Evolutionary conservation across 1,139 yeast species (phyloP).

Genomic region (Pichiaceae sp.): DNA sequence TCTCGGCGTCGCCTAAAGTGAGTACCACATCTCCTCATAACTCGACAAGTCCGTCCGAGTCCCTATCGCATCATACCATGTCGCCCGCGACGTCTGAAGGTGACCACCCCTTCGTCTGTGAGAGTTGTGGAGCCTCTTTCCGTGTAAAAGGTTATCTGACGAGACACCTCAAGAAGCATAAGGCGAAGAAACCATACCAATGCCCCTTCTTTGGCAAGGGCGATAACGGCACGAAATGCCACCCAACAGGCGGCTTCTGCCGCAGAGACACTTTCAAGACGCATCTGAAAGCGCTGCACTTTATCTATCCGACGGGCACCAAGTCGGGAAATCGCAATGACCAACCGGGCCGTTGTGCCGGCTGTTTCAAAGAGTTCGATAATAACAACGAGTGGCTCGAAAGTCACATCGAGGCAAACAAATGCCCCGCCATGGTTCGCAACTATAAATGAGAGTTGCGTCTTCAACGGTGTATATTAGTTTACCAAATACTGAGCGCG

Average conservation of each 20-base stretch:
- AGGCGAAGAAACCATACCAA: constrained; percentile 38
- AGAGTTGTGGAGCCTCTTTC: constrained; percentile 38
- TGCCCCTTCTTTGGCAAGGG: constrained; percentile 39
- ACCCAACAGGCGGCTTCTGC: constrained; percentile 52
- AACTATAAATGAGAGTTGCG: constrained; percentile 17
- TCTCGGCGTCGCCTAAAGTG: not conserved
- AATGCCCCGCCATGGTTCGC: constrained; percentile 35
- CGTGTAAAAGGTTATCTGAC: constrained; percentile 51
- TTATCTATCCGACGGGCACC: constrained; percentile 52
- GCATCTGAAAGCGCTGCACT: constrained; percentile 50
- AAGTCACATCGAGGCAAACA: constrained; percentile 38
- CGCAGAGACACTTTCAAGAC: constrained; percentile 52
- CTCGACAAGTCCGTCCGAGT: not conserved
- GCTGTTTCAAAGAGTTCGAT: constrained; percentile 43
- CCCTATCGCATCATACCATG: not conserved
- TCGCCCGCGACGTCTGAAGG: not conserved
- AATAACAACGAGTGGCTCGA: constrained; percentile 43
- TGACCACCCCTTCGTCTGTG: constrained; percentile 22
- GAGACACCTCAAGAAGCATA: constrained; percentile 48
- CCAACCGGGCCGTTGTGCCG: constrained; percentile 47
- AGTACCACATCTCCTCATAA: not conserved
- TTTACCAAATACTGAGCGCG: not conserved
- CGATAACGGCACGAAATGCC: constrained; percentile 38
- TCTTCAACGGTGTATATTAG: too few relatives aligned
- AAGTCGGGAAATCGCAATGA: constrained; percentile 34